A percentile compares a stretch with the other conserved stretches of the same genome.
Conservation (phyloP, 2,329 filamentous ascomycete genomes). For the Scytalidium sp. region DNA sequence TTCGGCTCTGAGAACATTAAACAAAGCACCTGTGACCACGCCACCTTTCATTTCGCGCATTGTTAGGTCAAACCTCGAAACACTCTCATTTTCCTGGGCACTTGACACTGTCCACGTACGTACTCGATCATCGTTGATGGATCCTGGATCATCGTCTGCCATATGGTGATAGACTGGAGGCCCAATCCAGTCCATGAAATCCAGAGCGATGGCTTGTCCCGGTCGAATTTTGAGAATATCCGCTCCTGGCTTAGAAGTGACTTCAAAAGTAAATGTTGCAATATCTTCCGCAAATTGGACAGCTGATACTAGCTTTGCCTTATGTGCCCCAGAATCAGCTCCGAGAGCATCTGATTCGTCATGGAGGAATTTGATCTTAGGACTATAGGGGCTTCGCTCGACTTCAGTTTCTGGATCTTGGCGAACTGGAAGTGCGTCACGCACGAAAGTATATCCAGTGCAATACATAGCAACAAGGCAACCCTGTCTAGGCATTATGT, state of each 20-base stretch:
- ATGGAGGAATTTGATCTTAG: constrained; percentile 16
- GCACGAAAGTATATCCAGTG: constrained; percentile 14
- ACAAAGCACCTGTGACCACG: constrained; percentile 16
- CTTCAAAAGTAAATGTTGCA: not conserved
- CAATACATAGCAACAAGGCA: constrained; percentile 11
- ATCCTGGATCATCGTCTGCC: constrained; percentile 11
- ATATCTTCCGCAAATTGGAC: not conserved
- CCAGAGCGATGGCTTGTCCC: constrained; percentile 17
- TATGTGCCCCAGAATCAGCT: not conserved
- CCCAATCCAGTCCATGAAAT: constrained; percentile 23
- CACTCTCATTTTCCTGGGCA: constrained; percentile 9
- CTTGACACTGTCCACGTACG: constrained; percentile 23
- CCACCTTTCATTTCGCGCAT: constrained; percentile 19
- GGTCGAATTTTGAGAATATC: constrained; percentile 10
- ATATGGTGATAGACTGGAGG: constrained; percentile 19
- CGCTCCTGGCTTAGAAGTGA: not conserved
- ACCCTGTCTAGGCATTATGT: constrained; percentile 13
- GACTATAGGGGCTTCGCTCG: constrained; percentile 20
- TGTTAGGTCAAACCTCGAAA: constrained; percentile 15
- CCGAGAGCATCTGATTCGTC: constrained; percentile 8
- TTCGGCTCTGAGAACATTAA: constrained; percentile 8
- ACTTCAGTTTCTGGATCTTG: constrained; percentile 13
- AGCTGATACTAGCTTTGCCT: not conserved
- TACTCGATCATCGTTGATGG: constrained; percentile 18
- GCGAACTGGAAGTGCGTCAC: constrained; percentile 16